Base-by-base conservation (phyloP, 23 red algal species). In the Gracilaria gracilis region DNA sequence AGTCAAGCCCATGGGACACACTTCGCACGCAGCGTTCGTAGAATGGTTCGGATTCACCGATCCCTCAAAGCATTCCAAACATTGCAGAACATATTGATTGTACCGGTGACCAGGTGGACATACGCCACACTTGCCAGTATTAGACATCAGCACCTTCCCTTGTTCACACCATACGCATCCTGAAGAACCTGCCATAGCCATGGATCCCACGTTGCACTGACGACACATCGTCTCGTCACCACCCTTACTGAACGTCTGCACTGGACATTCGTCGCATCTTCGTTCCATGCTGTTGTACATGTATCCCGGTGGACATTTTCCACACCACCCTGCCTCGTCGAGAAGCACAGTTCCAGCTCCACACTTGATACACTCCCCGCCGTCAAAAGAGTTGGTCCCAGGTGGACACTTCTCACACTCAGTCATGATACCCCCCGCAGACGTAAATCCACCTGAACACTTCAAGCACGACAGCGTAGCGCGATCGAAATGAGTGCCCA, bases 231-330 rank as follows among this genome's bases (percentile, higher is more conserved):
- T 49, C 42, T 33, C 72, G 39, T 77, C 72, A 3, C 72, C 72
- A 0, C 72, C 72, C n/a, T 51, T 77, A 20, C 72, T 77, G 72
- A 19, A 77, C 23, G 72, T 77, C 72, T 77, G 72, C 72, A 77
- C 72, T 0, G 72, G 72, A 17, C 72, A 77, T 51, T 77, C 40
- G 13, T 77, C 72, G 50, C 72, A 77, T 51, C 72, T 77, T 37
- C 72, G 40, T 4, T 77, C 72, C 72, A 77, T 77, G 39, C 72
- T 77, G 34, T 77, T 77, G 72, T 77, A 77, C 72, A 77, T 77
- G 39, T 77, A 51, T 51, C 72, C 72, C n/a, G 40, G 40, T 31
- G 72, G 40, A 37, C 72, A 77, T n/a, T 51, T 46, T 31, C 72
- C 72, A 42, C 72, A 77, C 72, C 46, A 49, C 7, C 40, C 72